Conservation (phyloP, 345 rosid species). For the Eucalyptus marginata region DNA sequence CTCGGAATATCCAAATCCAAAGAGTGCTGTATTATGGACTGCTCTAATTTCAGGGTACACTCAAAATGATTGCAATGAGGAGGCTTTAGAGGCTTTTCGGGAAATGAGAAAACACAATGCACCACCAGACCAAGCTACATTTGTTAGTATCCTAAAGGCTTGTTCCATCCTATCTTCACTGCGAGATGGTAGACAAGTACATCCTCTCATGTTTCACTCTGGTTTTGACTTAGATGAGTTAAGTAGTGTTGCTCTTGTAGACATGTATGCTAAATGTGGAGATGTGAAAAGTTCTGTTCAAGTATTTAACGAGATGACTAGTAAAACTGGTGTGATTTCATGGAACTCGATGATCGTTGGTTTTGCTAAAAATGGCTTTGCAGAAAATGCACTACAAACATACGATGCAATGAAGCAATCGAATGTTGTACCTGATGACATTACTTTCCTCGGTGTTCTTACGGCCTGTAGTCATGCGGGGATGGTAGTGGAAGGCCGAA, state of each 20-base stretch:
- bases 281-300: slow-evolving; percentile 52
- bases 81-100: slow-evolving; percentile 47
- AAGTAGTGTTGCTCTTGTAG: slow-evolving; percentile 65
- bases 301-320: slow-evolving; percentile 50
- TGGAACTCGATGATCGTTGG: slow-evolving; percentile 97
- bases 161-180: slow-evolving; percentile 60
- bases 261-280: slow-evolving; percentile 99
- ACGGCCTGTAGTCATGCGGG: slow-evolving; percentile 98
- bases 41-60: slow-evolving; percentile 73
- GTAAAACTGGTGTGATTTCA: slow-evolving; percentile 38
- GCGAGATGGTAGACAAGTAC: slow-evolving; percentile 56
- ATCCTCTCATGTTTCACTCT: slow-evolving; percentile 53
- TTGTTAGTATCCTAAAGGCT: slow-evolving; percentile 74
- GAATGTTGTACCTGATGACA: slow-evolving; percentile 52
- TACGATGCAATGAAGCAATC: slow-evolving; percentile 57
- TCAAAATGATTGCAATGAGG: slow-evolving; percentile 57
- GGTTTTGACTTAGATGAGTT: slow-evolving; percentile 67
- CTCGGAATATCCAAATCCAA: slow-evolving; percentile 46
- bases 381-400: slow-evolving; percentile 62
- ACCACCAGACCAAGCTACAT: slow-evolving; percentile 86
- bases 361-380: slow-evolving; percentile 79
- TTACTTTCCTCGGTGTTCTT: slow-evolving; percentile 88
- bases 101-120: slow-evolving; percentile 51
- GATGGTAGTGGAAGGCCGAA: slow-evolving; percentile 55
- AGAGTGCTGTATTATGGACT: slow-evolving; percentile 65